Percentiles rank a stretch among this genome's conserved stretches.
These are phyloP conservation scores for Clitopilus passeckerianus DNA, from an alignment of 768 basidiomycete species.

Conservation along the genomic window DNA sequence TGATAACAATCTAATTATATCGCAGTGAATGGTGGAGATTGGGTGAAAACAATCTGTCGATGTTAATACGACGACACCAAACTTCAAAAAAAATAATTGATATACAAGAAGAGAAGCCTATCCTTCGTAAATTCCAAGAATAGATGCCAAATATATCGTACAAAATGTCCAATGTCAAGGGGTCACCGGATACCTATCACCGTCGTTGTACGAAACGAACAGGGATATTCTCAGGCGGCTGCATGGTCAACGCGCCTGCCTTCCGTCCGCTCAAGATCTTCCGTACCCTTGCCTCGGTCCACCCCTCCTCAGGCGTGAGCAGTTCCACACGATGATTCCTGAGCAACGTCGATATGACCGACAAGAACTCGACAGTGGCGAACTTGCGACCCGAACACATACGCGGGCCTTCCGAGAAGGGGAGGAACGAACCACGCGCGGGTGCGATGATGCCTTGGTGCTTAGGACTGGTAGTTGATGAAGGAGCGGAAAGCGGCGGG, in stretches of 20 bases:
- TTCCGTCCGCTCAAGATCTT: background rate
- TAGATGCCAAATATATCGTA: too few species aligned
- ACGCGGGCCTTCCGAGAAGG: background rate
- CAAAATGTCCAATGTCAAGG: constrained; percentile 13
- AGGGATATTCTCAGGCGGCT: constrained; percentile 73
- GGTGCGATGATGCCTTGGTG: background rate
- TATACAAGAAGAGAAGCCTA: too few species aligned
- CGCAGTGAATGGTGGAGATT: too few species aligned
- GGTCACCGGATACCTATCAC: constrained; percentile 5
- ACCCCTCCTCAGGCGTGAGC: background rate
- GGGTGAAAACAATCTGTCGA: too few species aligned
- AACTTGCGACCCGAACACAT: background rate
- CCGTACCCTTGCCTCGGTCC: background rate
- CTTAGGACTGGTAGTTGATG: background rate
- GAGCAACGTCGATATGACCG: background rate
- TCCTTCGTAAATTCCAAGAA: too few species aligned
- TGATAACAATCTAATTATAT: too few species aligned
- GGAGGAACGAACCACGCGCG: background rate
- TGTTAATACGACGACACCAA: too few species aligned
- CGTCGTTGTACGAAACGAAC: constrained; percentile 25
- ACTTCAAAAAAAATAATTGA: too few species aligned
- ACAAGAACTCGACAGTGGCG: background rate
- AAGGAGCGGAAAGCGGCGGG: background rate
- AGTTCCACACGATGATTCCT: background rate
- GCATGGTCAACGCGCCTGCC: constrained; percentile 23